Percentiles rank a stretch among this genome's conserved stretches.
These are phyloP conservation scores for Casuarina glauca DNA, from an alignment of 306 rosid species.

Conservation along the genomic window DNA sequence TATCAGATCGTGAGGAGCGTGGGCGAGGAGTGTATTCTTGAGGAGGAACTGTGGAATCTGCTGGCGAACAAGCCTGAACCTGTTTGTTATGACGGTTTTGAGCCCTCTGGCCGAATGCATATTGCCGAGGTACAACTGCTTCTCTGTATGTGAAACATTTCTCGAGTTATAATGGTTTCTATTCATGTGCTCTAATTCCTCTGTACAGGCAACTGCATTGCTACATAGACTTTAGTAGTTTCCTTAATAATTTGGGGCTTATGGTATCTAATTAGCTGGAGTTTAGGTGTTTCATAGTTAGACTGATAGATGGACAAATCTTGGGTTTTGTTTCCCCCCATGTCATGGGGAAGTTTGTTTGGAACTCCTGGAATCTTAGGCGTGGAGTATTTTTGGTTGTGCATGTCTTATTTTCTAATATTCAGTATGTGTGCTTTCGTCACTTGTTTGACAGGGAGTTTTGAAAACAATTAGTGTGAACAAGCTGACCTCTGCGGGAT, in stretches of 20 bases:
- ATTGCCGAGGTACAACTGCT: slow-evolving; percentile 69
- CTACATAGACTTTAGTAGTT: neutral
- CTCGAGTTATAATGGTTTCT: neutral
- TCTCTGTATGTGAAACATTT: neutral
- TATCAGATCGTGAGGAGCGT: slow-evolving; percentile 61
- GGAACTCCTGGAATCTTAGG: too few relatives aligned
- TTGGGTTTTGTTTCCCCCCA: neutral
- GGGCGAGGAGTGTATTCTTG: slow-evolving; percentile 89
- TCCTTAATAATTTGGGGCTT: neutral
- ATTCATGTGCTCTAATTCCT: neutral
- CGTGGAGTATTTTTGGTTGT: neutral
- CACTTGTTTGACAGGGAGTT: slow-evolving; percentile 53
- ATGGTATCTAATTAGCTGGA: neutral
- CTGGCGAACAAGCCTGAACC: slow-evolving; percentile 71
- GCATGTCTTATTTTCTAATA: neutral
- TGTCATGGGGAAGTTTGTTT: neutral
- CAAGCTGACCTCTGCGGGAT: slow-evolving; percentile 75
- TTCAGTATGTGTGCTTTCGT: neutral
- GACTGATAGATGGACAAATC: neutral
- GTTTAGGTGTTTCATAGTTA: neutral
- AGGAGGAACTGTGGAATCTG: slow-evolving; percentile 70
- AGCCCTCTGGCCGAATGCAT: slow-evolving; percentile 95
- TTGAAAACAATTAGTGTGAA: slow-evolving; percentile 78
- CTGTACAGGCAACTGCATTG: neutral
- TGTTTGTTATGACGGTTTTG: slow-evolving; percentile 84